Percentiles rank a stretch among this genome's conserved stretches.
Evolutionary conservation across 2,329 filamentous ascomycete species (phyloP).

Genomic region (Ophiocordyceps camponoti-saundersi): DNA sequence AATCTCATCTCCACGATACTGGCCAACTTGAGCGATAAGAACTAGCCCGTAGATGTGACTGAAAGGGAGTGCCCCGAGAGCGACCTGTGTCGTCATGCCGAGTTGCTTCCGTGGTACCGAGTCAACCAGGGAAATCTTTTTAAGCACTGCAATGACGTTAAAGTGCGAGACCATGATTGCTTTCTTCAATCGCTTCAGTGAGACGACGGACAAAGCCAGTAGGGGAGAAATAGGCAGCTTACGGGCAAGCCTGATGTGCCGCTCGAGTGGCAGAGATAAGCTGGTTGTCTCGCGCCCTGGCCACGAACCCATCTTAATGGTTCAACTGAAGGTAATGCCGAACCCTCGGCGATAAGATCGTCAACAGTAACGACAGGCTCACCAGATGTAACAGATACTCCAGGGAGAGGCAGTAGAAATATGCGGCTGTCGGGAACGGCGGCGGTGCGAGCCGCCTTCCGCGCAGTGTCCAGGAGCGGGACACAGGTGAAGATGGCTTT

Average conservation of each 20-base stretch:
- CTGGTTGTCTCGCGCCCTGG: slow-evolving; percentile 48
- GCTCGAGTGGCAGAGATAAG: slow-evolving; percentile 66
- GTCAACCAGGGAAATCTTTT: slow-evolving; percentile 32
- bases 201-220: neutral
- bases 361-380: slow-evolving; percentile 37
- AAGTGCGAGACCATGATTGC: slow-evolving; percentile 68
- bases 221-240: neutral
- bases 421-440: slow-evolving; percentile 47
- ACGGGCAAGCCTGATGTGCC: slow-evolving; percentile 59
- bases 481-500: slow-evolving; percentile 57
- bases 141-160: slow-evolving; percentile 62
- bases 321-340: slow-evolving; percentile 32
- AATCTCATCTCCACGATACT: slow-evolving; percentile 57
- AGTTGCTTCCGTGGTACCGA: slow-evolving; percentile 14
- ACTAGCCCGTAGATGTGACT: slow-evolving; percentile 72
- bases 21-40: slow-evolving; percentile 46
- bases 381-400: slow-evolving; percentile 25
- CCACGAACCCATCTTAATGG: slow-evolving; percentile 43
- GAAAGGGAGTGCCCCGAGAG: slow-evolving; percentile 57
- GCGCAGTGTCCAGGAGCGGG: slow-evolving; percentile 45
- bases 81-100: slow-evolving; percentile 23
- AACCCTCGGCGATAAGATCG: slow-evolving; percentile 46
- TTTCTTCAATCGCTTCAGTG: slow-evolving; percentile 32
- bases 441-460: slow-evolving; percentile 44
- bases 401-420: slow-evolving; percentile 52